Percentiles rank a stretch among this genome's conserved stretches.
phyloP scores from a whole-genome alignment of 2,329 filamentous ascomycete genomes.

The Aureobasidium zeae region DNA sequence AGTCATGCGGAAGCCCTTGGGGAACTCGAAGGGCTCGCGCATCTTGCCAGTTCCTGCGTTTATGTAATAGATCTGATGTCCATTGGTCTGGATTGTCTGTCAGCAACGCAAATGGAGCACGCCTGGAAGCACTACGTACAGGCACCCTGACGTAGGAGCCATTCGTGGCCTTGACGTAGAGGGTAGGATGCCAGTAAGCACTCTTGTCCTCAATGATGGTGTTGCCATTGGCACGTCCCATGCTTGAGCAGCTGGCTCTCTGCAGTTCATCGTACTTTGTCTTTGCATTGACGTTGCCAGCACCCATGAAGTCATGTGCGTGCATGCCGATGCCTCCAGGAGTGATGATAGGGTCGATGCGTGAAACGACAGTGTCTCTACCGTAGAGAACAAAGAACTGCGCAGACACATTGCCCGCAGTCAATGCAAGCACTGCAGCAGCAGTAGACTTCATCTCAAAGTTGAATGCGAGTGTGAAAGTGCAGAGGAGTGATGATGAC shows the following conservation, averaged over 20 bases:
- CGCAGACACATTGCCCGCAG: slow-evolving; percentile 12
- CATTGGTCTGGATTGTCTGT: slow-evolving; percentile 33
- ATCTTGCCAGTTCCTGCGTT: slow-evolving; percentile 43
- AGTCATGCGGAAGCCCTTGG: slow-evolving; percentile 60
- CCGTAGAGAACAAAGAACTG: slow-evolving; percentile 25
- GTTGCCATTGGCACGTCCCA: slow-evolving; percentile 21
- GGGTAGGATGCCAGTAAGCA: slow-evolving; percentile 66
- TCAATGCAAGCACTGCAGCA: slow-evolving; percentile 1
- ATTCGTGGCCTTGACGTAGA: slow-evolving; percentile 58
- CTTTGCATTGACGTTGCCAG: slow-evolving; percentile 54
- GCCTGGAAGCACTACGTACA: not conserved
- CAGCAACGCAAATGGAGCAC: not conserved
- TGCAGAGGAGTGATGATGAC: not conserved
- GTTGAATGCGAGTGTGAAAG: not conserved
- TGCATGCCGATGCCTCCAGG: slow-evolving; percentile 53
- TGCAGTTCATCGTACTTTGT: slow-evolving; percentile 52
- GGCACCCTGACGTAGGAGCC: slow-evolving; percentile 50
- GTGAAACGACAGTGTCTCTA: slow-evolving; percentile 40
- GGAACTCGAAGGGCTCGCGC: slow-evolving; percentile 62
- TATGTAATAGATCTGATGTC: slow-evolving; percentile 68
- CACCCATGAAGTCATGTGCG: slow-evolving; percentile 62
- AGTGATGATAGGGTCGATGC: slow-evolving; percentile 57
- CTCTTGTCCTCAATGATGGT: slow-evolving; percentile 52
- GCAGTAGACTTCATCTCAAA: slow-evolving; percentile 7
- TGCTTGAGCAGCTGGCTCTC: slow-evolving; percentile 45